Base-by-base conservation (phyloP, 2,329 filamentous ascomycete genomes). In the Aspergillus texensis region DNA sequence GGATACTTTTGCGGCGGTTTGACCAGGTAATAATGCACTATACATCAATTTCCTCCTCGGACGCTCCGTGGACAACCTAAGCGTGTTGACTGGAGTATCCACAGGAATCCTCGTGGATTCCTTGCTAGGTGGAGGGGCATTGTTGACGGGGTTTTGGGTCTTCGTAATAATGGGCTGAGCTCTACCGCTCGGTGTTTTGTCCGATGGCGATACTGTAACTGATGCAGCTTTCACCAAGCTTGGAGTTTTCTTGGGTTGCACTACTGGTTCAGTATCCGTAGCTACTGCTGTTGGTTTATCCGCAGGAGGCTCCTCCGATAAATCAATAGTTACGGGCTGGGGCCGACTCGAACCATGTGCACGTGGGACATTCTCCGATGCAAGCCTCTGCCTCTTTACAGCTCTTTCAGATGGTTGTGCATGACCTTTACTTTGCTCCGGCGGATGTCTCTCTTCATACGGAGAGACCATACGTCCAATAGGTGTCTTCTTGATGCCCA, bases 381-480 rank as follows among this genome's bases (percentile, higher is more conserved):
- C 62, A 24, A 68, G 65, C 59, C 68, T 76, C 53, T 69, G 72
- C 39, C 76, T 75, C 67, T 81, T 81, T 6, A 70, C 59, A 5
- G 76, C 66, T 41, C 73, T 72, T 59, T 75, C 74, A 6, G 46
- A 57, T 6, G 52, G 46, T 28, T 64, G 58, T 12, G 55, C 62
- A 34, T 34, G 11, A 30, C 58, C 66, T 46, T 67, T 57, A 14
- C 43, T 39, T 21, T 66, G 66, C 21, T 36, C 41, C 14, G 63
- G 59, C 39, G 50, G 58, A 58, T 72, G 65, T 3, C 68, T 66
- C 55, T 72, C 71, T 41, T 93, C 90, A 65, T 87, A 92, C 0
- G 91, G 90, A 1, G 90, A 91, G 58, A 89, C 72, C 3, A 89
- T 85, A 70, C 89, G 88, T 0, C 88, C 88, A 70, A 88, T 83